A percentile compares a stretch with the other conserved stretches of the same genome.
Evolutionary conservation across 345 rosid species (phyloP).

Genomic region (Anastatica hierochuntica): DNA sequence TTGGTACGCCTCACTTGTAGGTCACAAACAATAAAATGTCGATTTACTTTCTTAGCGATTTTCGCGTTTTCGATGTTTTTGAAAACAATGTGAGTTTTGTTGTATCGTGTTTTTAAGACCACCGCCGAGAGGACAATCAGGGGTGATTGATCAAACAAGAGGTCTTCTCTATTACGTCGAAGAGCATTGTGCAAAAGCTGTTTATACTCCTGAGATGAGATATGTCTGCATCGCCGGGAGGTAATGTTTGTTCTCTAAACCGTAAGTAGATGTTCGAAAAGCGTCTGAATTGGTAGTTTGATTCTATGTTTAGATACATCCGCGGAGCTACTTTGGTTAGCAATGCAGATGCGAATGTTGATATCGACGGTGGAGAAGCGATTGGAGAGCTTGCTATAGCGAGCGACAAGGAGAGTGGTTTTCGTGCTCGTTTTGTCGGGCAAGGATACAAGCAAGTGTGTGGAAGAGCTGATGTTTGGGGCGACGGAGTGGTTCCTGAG

Average conservation of each 20-base stretch:
- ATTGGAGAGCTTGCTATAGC: conserved; percentile 35
- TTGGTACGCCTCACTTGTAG: conserved; percentile 96
- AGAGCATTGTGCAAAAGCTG: conserved; percentile 63
- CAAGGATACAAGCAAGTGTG: conserved; percentile 97
- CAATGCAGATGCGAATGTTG: conserved; percentile 31
- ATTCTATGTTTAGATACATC: conserved; percentile 45
- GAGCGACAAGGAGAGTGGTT: conserved; percentile 24
- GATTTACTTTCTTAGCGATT: background rate
- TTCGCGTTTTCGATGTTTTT: too few species aligned
- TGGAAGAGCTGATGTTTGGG: conserved; percentile 90
- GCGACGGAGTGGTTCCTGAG: conserved; percentile 95
- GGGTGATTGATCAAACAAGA: conserved; percentile 89
- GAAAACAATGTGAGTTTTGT: too few species aligned
- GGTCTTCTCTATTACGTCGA: conserved; percentile 78
- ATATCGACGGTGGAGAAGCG: conserved; percentile 29
- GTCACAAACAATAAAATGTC: conserved; percentile 23
- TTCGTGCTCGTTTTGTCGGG: conserved; percentile 78
- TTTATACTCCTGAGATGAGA: conserved; percentile 58
- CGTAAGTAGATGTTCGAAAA: background rate
- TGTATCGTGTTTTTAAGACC: conserved; percentile 42
- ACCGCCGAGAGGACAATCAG: conserved; percentile 68
- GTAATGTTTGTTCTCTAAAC: conserved; percentile 26
- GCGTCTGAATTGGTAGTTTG: background rate
- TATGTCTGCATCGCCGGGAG: conserved; percentile 91
- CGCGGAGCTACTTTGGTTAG: conserved; percentile 51